A percentile compares a stretch with the other conserved stretches of the same genome.
Conservation (phyloP, 2,329 filamentous ascomycete genomes). For the Neofusicoccum cordaticola region DNA sequence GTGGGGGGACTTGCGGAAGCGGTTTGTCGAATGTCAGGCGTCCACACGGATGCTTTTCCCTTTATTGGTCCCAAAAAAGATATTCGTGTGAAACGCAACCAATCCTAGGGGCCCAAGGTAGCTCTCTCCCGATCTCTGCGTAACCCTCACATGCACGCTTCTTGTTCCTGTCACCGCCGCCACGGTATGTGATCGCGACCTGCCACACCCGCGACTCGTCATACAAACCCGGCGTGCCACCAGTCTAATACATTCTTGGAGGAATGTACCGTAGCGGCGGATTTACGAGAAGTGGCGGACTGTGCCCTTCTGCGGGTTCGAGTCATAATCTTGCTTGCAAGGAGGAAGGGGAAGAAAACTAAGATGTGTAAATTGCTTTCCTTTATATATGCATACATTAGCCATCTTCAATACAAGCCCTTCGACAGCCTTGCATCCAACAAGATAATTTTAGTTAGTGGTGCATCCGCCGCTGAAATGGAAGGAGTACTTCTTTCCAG, state of each 20-base stretch:
- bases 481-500: background rate
- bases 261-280: background rate
- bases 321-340: background rate
- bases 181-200: background rate
- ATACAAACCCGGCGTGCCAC: background rate
- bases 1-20: background rate
- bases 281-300: background rate
- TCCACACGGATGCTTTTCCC: background rate
- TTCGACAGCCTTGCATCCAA: background rate
- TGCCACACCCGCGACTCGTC: background rate
- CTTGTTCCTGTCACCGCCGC: slow-evolving; percentile 10
- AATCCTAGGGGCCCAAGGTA: background rate
- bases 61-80: background rate
- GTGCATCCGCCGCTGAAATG: background rate
- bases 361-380: background rate
- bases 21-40: background rate
- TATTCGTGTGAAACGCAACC: background rate
- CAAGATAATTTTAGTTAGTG: background rate
- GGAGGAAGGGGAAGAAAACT: background rate
- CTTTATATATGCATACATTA: background rate
- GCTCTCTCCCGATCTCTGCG: background rate
- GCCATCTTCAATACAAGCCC: background rate
- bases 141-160: background rate
- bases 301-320: background rate
- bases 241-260: background rate